Evolutionary conservation across 495 filamentous ascomycete genomes (phyloP).

Genomic region (Aspergillus baeticus): DNA sequence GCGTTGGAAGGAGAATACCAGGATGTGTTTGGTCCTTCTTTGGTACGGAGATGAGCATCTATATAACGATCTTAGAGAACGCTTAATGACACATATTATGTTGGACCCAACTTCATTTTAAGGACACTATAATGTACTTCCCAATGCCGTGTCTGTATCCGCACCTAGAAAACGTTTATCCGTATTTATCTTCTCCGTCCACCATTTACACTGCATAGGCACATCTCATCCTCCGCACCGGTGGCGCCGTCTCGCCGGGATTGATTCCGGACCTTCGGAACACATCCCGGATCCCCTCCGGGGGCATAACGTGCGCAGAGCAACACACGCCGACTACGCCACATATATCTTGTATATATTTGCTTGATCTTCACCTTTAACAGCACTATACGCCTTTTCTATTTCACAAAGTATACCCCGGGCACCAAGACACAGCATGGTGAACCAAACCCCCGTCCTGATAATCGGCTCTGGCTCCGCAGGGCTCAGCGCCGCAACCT

Average conservation of each 20-base stretch:
- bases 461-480: conserved; percentile 70
- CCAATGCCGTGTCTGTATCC: not conserved
- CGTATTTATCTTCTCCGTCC: not conserved
- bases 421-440: not conserved
- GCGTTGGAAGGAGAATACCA: conserved; percentile 31
- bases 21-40: conserved; percentile 16
- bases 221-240: not conserved
- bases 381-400: not conserved
- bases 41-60: conserved; percentile 25
- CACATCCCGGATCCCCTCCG: conserved; percentile 16
- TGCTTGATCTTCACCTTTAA: not conserved
- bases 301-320: not conserved
- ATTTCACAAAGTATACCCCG: not conserved
- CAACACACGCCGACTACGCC: too few relatives aligned
- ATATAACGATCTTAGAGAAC: conserved; percentile 39
- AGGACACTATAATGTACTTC: too few relatives aligned
- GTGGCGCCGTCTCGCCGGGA: conserved; percentile 17
- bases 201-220: too few relatives aligned
- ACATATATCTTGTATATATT: too few relatives aligned
- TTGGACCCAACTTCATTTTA: not conserved
- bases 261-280: conserved; percentile 24
- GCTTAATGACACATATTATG: conserved; percentile 27
- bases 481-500: conserved; percentile 65
- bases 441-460: conserved; percentile 38
- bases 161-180: not conserved